Evolutionary conservation across 169 alveolate species (phyloP).

Genomic region (Plasmodium vinckei): DNA sequence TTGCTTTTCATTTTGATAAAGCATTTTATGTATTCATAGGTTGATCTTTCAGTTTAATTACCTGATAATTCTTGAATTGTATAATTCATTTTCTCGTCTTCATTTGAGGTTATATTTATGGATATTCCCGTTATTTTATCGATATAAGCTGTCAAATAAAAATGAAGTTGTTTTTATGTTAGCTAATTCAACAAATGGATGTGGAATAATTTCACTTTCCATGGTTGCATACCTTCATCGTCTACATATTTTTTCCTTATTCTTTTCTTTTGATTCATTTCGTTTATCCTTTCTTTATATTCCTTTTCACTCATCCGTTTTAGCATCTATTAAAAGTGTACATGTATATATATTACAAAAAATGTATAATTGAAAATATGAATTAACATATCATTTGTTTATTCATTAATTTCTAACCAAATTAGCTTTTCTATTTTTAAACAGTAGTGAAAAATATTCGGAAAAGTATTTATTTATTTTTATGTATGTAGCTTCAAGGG

Average conservation of each 20-base stretch:
- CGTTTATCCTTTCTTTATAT: constrained; percentile 34
- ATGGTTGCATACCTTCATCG: constrained; percentile 68
- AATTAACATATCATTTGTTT: no score
- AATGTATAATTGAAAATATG: neutral
- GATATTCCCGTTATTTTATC: constrained; percentile 75
- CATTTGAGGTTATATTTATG: constrained; percentile 66
- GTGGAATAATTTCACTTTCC: neutral
- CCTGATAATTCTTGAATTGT: constrained; percentile 76
- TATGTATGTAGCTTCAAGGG: constrained; percentile 70
- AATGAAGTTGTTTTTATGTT: neutral
- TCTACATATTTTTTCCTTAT: constrained; percentile 28
- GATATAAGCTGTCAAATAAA: constrained; percentile 33
- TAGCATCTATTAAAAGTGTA: constrained; percentile 25
- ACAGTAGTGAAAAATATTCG: constrained; percentile 67
- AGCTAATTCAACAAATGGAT: neutral
- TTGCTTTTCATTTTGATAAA: neutral
- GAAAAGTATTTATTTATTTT: constrained; percentile 74
- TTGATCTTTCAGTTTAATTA: constrained; percentile 10
- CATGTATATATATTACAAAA: neutral
- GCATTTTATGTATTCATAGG: neutral
- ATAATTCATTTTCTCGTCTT: constrained; percentile 63
- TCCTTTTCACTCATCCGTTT: constrained; percentile 69
- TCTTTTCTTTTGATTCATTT: constrained; percentile 37
- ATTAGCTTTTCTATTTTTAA: constrained; percentile 71
- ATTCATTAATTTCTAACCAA: constrained; percentile 25